These are phyloP conservation scores for Sicyos edulis DNA, from an alignment of 306 rosid species.

Conservation along the genomic window DNA sequence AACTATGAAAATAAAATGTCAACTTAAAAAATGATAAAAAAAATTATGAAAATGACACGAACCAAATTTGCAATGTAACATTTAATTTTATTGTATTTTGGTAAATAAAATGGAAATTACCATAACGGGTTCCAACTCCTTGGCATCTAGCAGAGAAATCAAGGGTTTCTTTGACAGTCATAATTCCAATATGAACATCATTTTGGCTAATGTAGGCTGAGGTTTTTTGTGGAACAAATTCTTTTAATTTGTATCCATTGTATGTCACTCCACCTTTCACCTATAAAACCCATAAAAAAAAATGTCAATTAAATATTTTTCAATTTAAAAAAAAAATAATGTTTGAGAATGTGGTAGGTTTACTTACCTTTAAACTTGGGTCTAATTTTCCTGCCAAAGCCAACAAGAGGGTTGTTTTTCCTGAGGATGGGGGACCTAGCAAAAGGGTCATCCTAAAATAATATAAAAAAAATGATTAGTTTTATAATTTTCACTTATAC, in stretches of 20 bases:
- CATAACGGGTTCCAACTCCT: constrained; percentile 87
- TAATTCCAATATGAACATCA: constrained; percentile 83
- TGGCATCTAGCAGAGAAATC: constrained; percentile 94
- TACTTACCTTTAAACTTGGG: constrained; percentile 47
- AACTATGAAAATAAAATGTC: no score
- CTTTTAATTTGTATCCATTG: constrained; percentile 62
- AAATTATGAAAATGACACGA: no score
- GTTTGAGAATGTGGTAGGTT: background rate
- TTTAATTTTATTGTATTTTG: no score
- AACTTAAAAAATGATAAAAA: no score
- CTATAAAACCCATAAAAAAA: constrained; percentile 20
- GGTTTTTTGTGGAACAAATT: constrained; percentile 81
- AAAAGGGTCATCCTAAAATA: constrained; percentile 72
- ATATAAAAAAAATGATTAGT: background rate
- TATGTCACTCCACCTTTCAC: constrained; percentile 60
- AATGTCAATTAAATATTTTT: no score
- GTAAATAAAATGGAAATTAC: constrained; percentile 31
- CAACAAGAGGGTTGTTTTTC: constrained; percentile 82
- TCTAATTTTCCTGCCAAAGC: constrained; percentile 95
- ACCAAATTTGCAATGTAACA: no score
- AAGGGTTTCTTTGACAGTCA: constrained; percentile 93
- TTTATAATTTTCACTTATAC: no score
- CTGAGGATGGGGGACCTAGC: constrained; percentile 91
- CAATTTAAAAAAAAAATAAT: no score
- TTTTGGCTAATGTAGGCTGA: constrained; percentile 95